A percentile compares a stretch with the other conserved stretches of the same genome.
These are phyloP conservation scores for Pneumocystis jirovecii DNA, from an alignment of 1,139 yeast species.

Conservation along the genomic window DNA sequence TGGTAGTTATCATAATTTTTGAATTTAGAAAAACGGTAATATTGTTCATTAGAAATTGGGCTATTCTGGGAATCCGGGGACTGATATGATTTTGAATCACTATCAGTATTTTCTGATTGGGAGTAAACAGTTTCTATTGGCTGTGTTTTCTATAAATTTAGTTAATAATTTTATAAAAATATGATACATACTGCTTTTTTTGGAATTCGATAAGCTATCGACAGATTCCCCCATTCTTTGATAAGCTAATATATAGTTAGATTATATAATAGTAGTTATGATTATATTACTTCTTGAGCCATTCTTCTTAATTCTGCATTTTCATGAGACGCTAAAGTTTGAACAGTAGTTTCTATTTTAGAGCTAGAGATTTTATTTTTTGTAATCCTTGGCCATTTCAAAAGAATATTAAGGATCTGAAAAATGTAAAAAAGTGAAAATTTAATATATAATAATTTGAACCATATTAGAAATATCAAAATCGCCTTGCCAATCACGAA, in stretches of 20 bases:
- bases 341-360: conserved; percentile 53
- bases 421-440: neutral
- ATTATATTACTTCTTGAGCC: conserved; percentile 24
- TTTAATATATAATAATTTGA: conserved; percentile 19
- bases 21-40: neutral
- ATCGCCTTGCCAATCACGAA: conserved; percentile 32
- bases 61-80: neutral
- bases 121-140: neutral
- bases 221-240: conserved; percentile 56
- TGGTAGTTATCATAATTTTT: neutral
- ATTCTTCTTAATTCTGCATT: conserved; percentile 13
- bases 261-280: conserved; percentile 19
- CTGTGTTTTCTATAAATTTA: neutral
- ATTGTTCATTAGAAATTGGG: neutral
- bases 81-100: conserved; percentile 6
- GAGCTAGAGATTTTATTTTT: conserved; percentile 70
- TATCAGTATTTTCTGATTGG: neutral
- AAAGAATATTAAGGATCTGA: conserved; percentile 35
- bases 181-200: conserved; percentile 25
- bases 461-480: conserved; percentile 27
- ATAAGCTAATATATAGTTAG: conserved; percentile 31
- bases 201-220: conserved; percentile 76
- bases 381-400: conserved; percentile 67
- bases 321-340: conserved; percentile 29
- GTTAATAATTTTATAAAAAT: neutral